Conservation (phyloP, 257 asterid species). For the Salvia splendens region DNA sequence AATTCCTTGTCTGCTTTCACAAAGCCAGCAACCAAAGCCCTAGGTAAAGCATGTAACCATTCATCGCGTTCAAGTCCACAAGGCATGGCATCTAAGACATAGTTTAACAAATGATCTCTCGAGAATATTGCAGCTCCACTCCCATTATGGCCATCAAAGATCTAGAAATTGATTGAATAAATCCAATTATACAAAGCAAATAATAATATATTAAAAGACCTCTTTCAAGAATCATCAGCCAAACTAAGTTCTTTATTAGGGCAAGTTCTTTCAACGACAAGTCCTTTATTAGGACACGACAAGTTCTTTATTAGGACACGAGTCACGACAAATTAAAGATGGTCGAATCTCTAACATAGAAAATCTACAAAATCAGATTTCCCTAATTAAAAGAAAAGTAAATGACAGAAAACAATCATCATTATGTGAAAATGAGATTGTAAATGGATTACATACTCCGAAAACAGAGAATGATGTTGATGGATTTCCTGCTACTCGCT, state of each 20-base stretch:
- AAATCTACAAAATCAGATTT: background rate
- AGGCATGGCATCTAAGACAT: slow-evolving; percentile 68
- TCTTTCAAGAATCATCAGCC: background rate
- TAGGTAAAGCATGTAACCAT: slow-evolving; percentile 86
- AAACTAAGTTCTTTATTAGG: background rate
- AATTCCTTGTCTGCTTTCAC: slow-evolving; percentile 89
- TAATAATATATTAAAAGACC: slow-evolving; percentile 1
- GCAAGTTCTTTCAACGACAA: background rate
- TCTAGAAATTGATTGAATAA: slow-evolving; percentile 36
- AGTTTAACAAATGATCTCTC: slow-evolving; percentile 58
- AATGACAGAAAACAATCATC: slow-evolving; percentile 11
- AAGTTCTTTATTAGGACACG: background rate
- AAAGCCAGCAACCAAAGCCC: slow-evolving; percentile 89
- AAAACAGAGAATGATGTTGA: slow-evolving; percentile 75
- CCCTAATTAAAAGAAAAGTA: slow-evolving; percentile 7
- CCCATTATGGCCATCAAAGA: slow-evolving; percentile 90
- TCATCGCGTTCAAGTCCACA: slow-evolving; percentile 70
- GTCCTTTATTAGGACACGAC: background rate
- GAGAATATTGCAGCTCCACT: slow-evolving; percentile 72
- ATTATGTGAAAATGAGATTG: background rate
- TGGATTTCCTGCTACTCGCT: slow-evolving; percentile 68
- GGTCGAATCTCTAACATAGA: background rate
- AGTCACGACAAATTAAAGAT: background rate
- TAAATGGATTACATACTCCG: slow-evolving; percentile 49
- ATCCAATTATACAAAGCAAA: background rate